These are phyloP conservation scores for Irpex sp. DNA, from an alignment of 1,284 basidiomycete genomes.

Conservation along the genomic window DNA sequence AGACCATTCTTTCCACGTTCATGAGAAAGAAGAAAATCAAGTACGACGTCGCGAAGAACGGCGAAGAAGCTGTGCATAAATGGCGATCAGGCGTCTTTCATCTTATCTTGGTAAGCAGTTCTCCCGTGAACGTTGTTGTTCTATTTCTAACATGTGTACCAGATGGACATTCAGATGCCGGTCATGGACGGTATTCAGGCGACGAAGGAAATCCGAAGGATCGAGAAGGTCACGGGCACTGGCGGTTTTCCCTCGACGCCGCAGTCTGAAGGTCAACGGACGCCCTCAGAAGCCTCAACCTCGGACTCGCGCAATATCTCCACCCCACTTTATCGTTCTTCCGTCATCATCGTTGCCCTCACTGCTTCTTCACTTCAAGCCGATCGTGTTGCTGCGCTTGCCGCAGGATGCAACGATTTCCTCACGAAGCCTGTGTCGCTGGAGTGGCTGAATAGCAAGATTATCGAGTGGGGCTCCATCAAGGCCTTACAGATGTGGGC, in stretches of 20 bases:
- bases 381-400: slow-evolving; percentile 93
- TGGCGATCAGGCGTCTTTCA: slow-evolving; percentile 95
- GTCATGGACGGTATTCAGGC: slow-evolving; percentile 98
- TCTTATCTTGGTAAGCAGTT: slow-evolving; percentile 79
- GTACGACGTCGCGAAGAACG: slow-evolving; percentile 93
- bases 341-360: slow-evolving; percentile 97
- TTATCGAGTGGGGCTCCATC: slow-evolving; percentile 96
- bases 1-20: slow-evolving; percentile 93
- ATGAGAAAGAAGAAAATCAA: slow-evolving; percentile 97
- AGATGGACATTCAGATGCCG: slow-evolving; percentile 99
- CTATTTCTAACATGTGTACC: neutral
- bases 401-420: slow-evolving; percentile 99
- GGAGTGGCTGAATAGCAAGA: slow-evolving; percentile 96
- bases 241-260: slow-evolving; percentile 71
- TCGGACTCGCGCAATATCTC: slow-evolving; percentile 42
- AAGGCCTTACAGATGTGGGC: slow-evolving; percentile 88
- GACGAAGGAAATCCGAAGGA: slow-evolving; percentile 90
- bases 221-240: slow-evolving; percentile 72
- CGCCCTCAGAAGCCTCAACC: slow-evolving; percentile 48
- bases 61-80: slow-evolving; percentile 93
- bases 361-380: slow-evolving; percentile 92
- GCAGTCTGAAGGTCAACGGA: slow-evolving; percentile 51
- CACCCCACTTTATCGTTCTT: slow-evolving; percentile 76
- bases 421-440: slow-evolving; percentile 96
- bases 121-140: slow-evolving; percentile 10